Evolutionary conservation across 768 basidiomycete genomes (phyloP).

Genomic region (Favolaschia claudopus): DNA sequence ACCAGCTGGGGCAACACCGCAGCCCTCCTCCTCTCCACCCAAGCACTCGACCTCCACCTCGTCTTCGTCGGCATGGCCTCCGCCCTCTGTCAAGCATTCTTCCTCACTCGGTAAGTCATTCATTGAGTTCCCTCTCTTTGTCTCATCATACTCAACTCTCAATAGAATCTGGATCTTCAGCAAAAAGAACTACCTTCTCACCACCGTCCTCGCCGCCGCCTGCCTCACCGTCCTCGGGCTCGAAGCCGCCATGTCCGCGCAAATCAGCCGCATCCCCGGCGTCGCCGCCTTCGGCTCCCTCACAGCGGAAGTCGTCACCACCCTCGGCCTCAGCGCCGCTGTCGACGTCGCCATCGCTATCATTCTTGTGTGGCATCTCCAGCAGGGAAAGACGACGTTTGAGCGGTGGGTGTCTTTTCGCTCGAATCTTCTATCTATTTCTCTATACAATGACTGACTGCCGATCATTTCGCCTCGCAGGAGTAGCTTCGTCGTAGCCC

Average conservation of each 20-base stretch:
- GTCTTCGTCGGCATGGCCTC: constrained; percentile 15
- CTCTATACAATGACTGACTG: not conserved
- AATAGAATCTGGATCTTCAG: constrained; percentile 28
- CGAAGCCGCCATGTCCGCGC: constrained; percentile 14
- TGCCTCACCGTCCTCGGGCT: constrained; percentile 14
- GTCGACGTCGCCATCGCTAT: constrained; percentile 19
- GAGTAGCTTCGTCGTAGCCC: constrained; percentile 22
- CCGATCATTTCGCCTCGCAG: constrained; percentile 1
- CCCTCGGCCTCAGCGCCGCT: constrained; percentile 9
- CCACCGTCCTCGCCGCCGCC: not conserved
- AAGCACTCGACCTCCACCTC: constrained; percentile 10
- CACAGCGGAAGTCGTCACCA: constrained; percentile 7
- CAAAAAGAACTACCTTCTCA: constrained; percentile 9
- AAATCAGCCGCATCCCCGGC: constrained; percentile 1
- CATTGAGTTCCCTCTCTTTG: not conserved
- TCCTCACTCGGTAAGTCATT: constrained; percentile 7
- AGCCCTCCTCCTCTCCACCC: constrained; percentile 5
- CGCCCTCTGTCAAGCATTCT: constrained; percentile 8
- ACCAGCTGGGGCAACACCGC: constrained; percentile 14
- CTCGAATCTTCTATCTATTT: too few relatives aligned
- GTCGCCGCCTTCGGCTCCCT: constrained; percentile 1
- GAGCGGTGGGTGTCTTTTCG: not conserved
- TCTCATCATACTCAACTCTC: not conserved
- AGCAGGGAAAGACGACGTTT: constrained; percentile 6
- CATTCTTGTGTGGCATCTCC: constrained; percentile 11